Base-by-base conservation (phyloP, 2,329 filamentous ascomycete species). In the Aspergillus persii region DNA sequence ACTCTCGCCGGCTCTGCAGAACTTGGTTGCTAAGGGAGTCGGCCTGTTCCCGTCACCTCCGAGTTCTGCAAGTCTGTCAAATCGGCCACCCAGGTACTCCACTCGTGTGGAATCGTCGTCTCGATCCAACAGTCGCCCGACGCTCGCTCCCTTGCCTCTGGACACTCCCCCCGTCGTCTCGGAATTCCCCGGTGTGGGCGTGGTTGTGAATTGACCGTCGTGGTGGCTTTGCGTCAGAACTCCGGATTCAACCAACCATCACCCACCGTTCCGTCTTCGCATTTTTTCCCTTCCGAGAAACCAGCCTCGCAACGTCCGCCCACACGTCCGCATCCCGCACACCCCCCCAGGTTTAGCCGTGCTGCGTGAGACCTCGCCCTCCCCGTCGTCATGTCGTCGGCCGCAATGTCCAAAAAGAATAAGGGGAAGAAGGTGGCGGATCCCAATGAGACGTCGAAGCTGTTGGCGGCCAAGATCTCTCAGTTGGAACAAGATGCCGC, bases 401-500 rank as follows among this genome's bases (percentile, higher is more conserved):
- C 84, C 50, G 76, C 79, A 52, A 78, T 85, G 58, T 79, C 80
- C 58, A 95, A 92, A 80, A 95, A 95, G 78, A 85, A 83, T 57
- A 96, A 96, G 80, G 86, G 84, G 67, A 96, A 96, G 80, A 96
- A 96, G 79, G 81, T 85, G 51, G 80, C 91, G 64, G 93, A 96
- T 74, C 90, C 91, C 23, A 91, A 86, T 69, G 95, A 98, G 77
- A 92, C 93, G 50, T 92, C 92, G 62, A 96, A 96, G 77, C 84
- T 97, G 64, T 85, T 99, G 54, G 89, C 93, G 63, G 92, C 93
- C 62, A 92, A 96, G 72, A 97, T 99, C 73, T 94, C 92, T 26
- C 95, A 98, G 79, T 81, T 99, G 60, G 95, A 99, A 76, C 90
- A 92, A 63, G 93, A 97, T 81, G 91, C 90, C 53, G 92, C 92